Conservation (phyloP, 805 yeast genomes). For the Lipomyces orientalis region DNA sequence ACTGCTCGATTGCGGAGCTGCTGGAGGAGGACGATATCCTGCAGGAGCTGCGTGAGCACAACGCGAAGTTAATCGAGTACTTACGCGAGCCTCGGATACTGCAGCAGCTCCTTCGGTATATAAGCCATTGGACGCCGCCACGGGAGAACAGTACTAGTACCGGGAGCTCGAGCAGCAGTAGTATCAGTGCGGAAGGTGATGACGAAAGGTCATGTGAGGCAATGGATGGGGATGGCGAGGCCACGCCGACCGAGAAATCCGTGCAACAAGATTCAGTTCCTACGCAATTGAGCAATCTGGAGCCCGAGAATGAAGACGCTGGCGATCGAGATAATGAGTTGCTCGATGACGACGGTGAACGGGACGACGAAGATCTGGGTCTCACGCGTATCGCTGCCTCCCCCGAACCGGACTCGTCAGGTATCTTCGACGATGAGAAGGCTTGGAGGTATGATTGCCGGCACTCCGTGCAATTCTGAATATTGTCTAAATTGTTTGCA, state of each 20-base stretch:
- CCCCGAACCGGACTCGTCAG: constrained; percentile 36
- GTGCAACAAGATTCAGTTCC: not conserved
- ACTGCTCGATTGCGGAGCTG: constrained; percentile 54
- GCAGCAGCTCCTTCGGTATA: constrained; percentile 67
- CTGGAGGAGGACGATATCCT: constrained; percentile 76
- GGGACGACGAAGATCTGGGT: constrained; percentile 32
- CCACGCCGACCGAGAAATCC: constrained; percentile 3
- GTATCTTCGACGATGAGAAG: constrained; percentile 42
- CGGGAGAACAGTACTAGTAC: constrained; percentile 9
- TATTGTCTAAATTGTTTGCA: constrained; percentile 8
- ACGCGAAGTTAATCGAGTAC: constrained; percentile 76
- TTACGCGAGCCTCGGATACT: constrained; percentile 79
- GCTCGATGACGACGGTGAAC: constrained; percentile 31
- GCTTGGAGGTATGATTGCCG: constrained; percentile 30
- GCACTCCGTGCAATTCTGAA: not conserved
- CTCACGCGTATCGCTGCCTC: constrained; percentile 37
- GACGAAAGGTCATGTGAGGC: not conserved
- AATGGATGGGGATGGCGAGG: not conserved
- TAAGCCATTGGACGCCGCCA: constrained; percentile 44
- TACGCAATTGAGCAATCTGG: constrained; percentile 6
- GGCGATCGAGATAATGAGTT: constrained; percentile 38
- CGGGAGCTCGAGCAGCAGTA: not conserved
- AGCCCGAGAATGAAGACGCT: constrained; percentile 23
- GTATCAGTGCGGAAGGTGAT: constrained; percentile 2
- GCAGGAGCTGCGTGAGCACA: constrained; percentile 74